Conservation (phyloP, 148 eudicot species). For the Chenopodium album region DNA sequence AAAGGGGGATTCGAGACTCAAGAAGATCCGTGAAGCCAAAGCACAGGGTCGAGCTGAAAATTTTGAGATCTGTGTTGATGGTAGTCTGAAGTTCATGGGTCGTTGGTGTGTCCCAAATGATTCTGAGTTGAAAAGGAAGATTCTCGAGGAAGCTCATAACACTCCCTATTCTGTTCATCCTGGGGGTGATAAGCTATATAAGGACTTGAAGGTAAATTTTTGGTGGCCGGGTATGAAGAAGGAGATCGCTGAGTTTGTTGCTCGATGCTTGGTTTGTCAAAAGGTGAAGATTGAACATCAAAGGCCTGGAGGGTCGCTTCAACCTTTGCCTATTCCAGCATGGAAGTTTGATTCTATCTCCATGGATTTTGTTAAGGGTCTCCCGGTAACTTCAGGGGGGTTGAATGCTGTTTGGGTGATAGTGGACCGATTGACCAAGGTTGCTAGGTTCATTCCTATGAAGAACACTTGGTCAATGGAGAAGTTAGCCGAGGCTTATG, state of each 20-base stretch:
- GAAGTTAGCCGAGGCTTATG: not conserved
- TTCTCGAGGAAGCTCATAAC: not conserved
- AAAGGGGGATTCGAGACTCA: not conserved
- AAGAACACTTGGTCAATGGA: not conserved
- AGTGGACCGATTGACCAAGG: not conserved
- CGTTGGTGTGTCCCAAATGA: not conserved
- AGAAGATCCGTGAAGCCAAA: not conserved
- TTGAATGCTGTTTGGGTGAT: not conserved
- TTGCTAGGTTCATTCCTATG: not conserved
- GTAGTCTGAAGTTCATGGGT: not conserved
- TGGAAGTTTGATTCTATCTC: not conserved
- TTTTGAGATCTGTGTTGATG: not conserved
- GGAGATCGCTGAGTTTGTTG: not conserved
- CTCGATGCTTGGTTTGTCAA: not conserved
- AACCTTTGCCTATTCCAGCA: not conserved
- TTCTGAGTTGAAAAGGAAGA: not conserved
- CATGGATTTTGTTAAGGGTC: not conserved
- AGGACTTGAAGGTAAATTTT: not conserved
- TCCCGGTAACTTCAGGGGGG: not conserved
- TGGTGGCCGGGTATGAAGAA: not conserved
- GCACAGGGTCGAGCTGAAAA: too few species aligned
- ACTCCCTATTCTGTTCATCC: not conserved
- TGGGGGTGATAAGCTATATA: not conserved
- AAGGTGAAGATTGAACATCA: not conserved
- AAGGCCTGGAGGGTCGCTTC: not conserved